phyloP scores from a whole-genome alignment of 768 basidiomycete genomes.

The Pisolithus albus region DNA sequence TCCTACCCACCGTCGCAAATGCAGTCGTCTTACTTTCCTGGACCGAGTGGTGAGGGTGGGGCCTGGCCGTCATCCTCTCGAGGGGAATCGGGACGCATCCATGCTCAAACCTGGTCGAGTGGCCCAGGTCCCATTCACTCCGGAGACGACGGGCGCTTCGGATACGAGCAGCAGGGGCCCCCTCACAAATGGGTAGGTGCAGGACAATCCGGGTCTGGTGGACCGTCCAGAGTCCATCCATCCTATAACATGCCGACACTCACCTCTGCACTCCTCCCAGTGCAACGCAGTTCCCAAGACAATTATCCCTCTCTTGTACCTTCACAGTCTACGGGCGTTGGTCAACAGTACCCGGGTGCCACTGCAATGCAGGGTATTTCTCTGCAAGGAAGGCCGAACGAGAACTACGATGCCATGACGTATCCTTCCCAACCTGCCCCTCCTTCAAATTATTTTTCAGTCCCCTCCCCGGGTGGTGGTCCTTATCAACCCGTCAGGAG shows the following conservation, averaged over 20 bases:
- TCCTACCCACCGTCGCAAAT: conserved; percentile 20
- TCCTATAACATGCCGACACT: conserved; percentile 45
- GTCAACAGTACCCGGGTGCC: conserved; percentile 24
- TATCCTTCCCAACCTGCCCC: conserved; percentile 24
- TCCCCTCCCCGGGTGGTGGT: conserved; percentile 9
- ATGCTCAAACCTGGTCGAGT: conserved; percentile 20
- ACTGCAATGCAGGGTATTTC: conserved; percentile 16
- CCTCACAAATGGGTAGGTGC: conserved; percentile 22
- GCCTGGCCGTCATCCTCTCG: conserved; percentile 13
- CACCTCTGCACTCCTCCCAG: conserved; percentile 51
- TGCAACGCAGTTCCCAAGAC: conserved; percentile 27
- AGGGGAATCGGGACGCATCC: conserved; percentile 17
- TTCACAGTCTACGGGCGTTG: conserved; percentile 23
- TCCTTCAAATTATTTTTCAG: conserved; percentile 20
- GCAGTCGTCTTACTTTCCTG: conserved; percentile 20
- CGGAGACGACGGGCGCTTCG: conserved; percentile 24
- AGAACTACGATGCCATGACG: conserved; percentile 14
- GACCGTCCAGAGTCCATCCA: conserved; percentile 16
- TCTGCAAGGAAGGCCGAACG: conserved; percentile 17
- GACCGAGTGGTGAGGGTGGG: conserved; percentile 13
- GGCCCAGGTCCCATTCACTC: conserved; percentile 13
- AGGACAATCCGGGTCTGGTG: conserved; percentile 16
- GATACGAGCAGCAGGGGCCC: conserved; percentile 19
- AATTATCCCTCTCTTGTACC: conserved; percentile 27
- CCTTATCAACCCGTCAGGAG: conserved; percentile 24